phyloP scores from a whole-genome alignment of 331 rosid genomes.

The Malus hybrid region DNA sequence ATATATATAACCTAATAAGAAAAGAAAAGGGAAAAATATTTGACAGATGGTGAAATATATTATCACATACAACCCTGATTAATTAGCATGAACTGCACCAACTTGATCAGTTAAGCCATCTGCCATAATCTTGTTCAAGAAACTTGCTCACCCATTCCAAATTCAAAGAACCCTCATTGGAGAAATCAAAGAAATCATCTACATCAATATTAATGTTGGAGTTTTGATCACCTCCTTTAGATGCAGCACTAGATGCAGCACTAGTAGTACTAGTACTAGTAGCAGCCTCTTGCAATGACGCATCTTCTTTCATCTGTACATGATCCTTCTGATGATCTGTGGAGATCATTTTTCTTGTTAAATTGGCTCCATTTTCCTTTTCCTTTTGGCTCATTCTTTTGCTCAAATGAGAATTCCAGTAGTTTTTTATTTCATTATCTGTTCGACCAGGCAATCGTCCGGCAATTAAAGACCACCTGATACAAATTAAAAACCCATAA shows the following conservation, averaged over 20 bases:
- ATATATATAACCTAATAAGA: not conserved
- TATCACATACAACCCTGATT: not conserved
- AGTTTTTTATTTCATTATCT: constrained; percentile 54
- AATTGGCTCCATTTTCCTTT: constrained; percentile 11
- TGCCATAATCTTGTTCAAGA: constrained; percentile 18
- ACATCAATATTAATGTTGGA: constrained; percentile 21
- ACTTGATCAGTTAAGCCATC: not conserved
- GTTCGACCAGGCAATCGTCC: constrained; percentile 53
- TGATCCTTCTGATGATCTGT: not conserved
- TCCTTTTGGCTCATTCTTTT: constrained; percentile 28
- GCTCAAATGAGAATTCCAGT: constrained; percentile 60
- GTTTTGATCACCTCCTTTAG: constrained; percentile 10
- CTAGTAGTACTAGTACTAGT: not conserved
- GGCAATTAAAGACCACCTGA: constrained; percentile 50
- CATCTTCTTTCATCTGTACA: not conserved
- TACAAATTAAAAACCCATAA: not conserved
- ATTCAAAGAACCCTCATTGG: constrained; percentile 33
- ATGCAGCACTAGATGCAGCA: not conserved
- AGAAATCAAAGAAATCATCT: constrained; percentile 40
- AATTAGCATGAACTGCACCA: constrained; percentile 4
- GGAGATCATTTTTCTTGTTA: not conserved
- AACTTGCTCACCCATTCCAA: constrained; percentile 40
- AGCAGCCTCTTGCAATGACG: not conserved
- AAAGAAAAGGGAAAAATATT: not conserved
- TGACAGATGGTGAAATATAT: not conserved